These are phyloP conservation scores for Phaeosphaeriaceae sp. DNA, from an alignment of 2,329 filamentous ascomycete genomes.

Conservation along the genomic window DNA sequence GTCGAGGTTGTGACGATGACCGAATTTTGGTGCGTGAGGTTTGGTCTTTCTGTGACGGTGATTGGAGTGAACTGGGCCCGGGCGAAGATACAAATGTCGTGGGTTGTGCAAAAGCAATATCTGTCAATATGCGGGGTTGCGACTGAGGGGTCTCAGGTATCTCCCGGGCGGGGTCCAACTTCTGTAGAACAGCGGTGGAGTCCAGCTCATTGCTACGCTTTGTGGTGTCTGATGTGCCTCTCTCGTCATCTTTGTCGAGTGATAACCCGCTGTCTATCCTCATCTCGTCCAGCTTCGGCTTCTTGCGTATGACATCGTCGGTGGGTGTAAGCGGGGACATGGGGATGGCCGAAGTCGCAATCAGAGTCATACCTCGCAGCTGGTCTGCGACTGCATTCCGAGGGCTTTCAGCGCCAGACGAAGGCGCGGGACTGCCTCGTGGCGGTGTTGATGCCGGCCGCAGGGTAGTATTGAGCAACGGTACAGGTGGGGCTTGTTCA, in stretches of 20 bases:
- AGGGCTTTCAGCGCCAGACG: constrained; percentile 38
- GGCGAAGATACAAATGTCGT: constrained; percentile 32
- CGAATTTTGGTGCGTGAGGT: constrained; percentile 8
- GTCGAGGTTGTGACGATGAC: constrained; percentile 24
- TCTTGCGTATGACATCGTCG: constrained; percentile 44
- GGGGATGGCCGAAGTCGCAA: constrained; percentile 34
- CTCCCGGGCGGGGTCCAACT: constrained; percentile 17
- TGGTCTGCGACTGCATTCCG: constrained; percentile 47
- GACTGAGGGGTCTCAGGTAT: constrained; percentile 42
- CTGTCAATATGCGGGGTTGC: constrained; percentile 43
- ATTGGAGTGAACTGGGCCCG: constrained; percentile 9
- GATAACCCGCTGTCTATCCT: constrained; percentile 25
- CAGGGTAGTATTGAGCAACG: constrained; percentile 43
- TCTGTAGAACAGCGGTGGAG: constrained; percentile 6
- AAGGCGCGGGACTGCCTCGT: constrained; percentile 29
- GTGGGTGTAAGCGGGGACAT: constrained; percentile 44
- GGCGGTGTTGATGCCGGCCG: constrained; percentile 35
- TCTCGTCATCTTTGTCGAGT: constrained; percentile 16
- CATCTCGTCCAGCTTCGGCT: constrained; percentile 42
- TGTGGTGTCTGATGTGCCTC: constrained; percentile 3
- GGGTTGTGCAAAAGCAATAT: constrained; percentile 39
- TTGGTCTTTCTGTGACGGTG: constrained; percentile 6
- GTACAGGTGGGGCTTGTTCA: constrained; percentile 37
- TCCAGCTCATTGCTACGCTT: constrained; percentile 10
- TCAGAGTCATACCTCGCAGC: constrained; percentile 41